Evolutionary conservation across 352 stramenopile genomes (phyloP), one percentile per base, ranked within the genome.

Genomic region (Phytophthora parvispora): DNA sequence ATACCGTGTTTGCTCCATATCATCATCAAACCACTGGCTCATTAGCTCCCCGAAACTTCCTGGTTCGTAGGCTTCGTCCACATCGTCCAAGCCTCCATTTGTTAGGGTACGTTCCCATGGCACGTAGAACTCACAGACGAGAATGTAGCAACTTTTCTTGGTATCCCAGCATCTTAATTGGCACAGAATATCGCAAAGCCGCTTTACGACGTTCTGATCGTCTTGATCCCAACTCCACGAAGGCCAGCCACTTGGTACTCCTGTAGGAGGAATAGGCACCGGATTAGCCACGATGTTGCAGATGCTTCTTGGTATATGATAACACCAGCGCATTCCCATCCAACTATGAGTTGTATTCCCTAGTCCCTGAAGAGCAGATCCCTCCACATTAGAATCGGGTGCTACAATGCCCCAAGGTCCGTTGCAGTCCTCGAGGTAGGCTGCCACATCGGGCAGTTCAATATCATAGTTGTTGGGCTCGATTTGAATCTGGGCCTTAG

Each of bases 261-360:
- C 84, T 59, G 74, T 84, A 0, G 86, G 82, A 55, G 86, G 86
- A 51, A 90, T 67, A 0, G 87, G 89, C 13, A 96, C 82, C 8
- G 89, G 78, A 32, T 79, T 77, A 15, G 76, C 81, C 29, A 79
- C 57, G 31, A 95, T 81, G 48, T 80, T 77, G 31, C 60, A 57
- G 31, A 96, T 66, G 47, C 64, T 77, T 58, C 89, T 78, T 34
- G 89, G 87, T 22, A 95, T 64, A 32, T 91, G 83, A 50, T 96
- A 96, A 31, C 80, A 87, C 89, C 89, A 96, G 24, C 81, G 86
- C 81, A 96, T 88, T 29, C 70, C 75, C 86, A 95, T 90, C 83
- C 86, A 95, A 22, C 85, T 84, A 24, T 77, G 75, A 1, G 85
- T 95, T 55, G 78, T 78, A 27, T 85, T 87, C 29, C 79, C 72